These are phyloP conservation scores for Bipolaris cookei DNA, from an alignment of 2,329 filamentous ascomycete genomes.

Conservation along the genomic window DNA sequence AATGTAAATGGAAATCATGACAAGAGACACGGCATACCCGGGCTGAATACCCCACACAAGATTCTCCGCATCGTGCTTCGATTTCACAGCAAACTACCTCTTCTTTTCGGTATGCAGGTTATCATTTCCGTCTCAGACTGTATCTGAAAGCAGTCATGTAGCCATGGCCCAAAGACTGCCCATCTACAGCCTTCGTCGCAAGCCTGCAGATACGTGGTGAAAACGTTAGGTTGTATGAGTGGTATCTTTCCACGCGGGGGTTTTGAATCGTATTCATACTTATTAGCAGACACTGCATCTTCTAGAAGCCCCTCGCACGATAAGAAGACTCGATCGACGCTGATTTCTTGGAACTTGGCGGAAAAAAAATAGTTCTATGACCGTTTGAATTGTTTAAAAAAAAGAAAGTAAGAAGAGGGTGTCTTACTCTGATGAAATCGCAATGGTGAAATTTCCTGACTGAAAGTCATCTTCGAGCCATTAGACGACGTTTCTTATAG, in stretches of 20 bases:
- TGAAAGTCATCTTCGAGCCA: neutral
- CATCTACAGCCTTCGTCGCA: neutral
- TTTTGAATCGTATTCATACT: neutral
- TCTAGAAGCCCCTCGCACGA: neutral
- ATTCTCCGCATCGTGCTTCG: neutral
- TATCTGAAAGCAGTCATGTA: neutral
- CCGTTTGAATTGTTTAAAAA: neutral
- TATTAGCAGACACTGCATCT: neutral
- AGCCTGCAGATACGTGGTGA: neutral
- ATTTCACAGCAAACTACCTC: neutral
- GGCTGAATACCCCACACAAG: neutral
- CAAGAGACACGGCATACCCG: neutral
- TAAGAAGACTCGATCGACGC: neutral
- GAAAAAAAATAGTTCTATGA: neutral
- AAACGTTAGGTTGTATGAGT: neutral
- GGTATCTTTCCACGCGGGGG: neutral
- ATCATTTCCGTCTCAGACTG: neutral
- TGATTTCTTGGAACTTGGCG: neutral
- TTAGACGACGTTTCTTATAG: neutral
- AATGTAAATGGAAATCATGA: neutral
- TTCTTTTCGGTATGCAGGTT: neutral
- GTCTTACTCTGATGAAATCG: neutral
- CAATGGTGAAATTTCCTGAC: neutral
- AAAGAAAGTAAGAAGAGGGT: too few species aligned
- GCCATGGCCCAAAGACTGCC: neutral